Evolutionary conservation across 139 green algal species (phyloP), one percentile per base, ranked within the genome.

Genomic region (Chara braunii): DNA sequence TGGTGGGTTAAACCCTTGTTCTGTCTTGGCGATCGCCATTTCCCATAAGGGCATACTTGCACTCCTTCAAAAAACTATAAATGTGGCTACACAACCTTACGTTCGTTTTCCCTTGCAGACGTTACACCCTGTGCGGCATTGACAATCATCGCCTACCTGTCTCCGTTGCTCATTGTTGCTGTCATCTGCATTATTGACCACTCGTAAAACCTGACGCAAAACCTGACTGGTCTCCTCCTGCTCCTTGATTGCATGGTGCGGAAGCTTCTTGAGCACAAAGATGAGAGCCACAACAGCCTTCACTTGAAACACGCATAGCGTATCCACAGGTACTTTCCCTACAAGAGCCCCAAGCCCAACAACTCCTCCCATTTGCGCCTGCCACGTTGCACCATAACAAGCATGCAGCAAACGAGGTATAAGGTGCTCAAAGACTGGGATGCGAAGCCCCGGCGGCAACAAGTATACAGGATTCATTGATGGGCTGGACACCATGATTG

Each of bases 331-430:
- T 12, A 37, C 58, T 28, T 72, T 74, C 24, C 65, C 54, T 30
- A 74, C 56, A 9, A 74, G 44, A 29, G 58, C 65, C 11, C 65
- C 65, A 22, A 74, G 65, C n/a, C 84, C 88, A 6, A 79, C 71
- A 3, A 87, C 77, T 14, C 90, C 91, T 14, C 88, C 89, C 4
- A 95, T 68, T 22, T 86, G 81, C 3, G 72, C 65, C 3, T 85
- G 58, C 91, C 90, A 97, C 3, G 69, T 72, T 48, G 87, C 84
- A 8, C 85, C 83, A 52, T 89, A 94, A 78, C 91, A 96, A 40
- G 56, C 72, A 72, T 95, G 85, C 66, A 95, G 60, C 32, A 95
- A 57, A 7, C 87, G 82, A 2, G 74, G 72, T 28, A 92, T 44
- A 29, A 98, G 72, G 43, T 90, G 78, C 23, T 92, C 80, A 8